Conservation (phyloP, 192 early-diverging fungal genomes). For the Umbelopsis sp. region DNA sequence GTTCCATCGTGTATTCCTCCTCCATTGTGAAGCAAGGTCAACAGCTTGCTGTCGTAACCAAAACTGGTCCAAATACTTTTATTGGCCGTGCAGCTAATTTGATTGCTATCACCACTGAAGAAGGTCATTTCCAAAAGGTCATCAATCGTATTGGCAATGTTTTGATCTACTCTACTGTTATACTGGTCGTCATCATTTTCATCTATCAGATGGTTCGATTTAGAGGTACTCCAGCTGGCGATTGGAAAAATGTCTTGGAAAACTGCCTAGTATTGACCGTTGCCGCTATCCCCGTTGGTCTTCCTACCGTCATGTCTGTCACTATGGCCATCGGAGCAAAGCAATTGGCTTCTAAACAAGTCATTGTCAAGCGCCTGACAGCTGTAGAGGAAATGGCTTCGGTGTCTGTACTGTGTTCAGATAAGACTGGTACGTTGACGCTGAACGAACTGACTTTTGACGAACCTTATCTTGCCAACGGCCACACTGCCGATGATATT, state of each 20-base stretch:
- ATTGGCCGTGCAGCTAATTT: constrained; percentile 91
- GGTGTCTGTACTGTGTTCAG: constrained; percentile 76
- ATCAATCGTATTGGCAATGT: constrained; percentile 92
- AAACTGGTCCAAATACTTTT: constrained; percentile 89
- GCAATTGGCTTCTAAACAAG: constrained; percentile 86
- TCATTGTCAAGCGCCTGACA: constrained; percentile 91
- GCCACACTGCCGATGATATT: constrained; percentile 72
- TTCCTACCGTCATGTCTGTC: constrained; percentile 90
- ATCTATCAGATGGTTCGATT: constrained; percentile 64
- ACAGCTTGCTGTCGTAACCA: constrained; percentile 87
- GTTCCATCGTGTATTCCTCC: constrained; percentile 83
- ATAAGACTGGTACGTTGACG: constrained; percentile 88
- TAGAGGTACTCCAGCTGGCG: constrained; percentile 46
- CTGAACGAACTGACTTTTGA: constrained; percentile 90
- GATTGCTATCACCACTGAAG: constrained; percentile 86
- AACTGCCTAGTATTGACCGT: constrained; percentile 81
- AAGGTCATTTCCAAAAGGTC: constrained; percentile 95
- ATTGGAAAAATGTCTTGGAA: constrained; percentile 62
- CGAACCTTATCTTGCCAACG: constrained; percentile 70
- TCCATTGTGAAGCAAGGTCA: constrained; percentile 93
- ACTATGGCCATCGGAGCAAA: constrained; percentile 92
- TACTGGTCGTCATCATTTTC: constrained; percentile 77
- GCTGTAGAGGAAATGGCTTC: constrained; percentile 91
- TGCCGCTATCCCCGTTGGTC: constrained; percentile 87
- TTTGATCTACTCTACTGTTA: constrained; percentile 77